Evolutionary conservation across 1,284 basidiomycete genomes (phyloP), one percentile per base, ranked within the genome.

Genomic region (Rhodotorula sp.): DNA sequence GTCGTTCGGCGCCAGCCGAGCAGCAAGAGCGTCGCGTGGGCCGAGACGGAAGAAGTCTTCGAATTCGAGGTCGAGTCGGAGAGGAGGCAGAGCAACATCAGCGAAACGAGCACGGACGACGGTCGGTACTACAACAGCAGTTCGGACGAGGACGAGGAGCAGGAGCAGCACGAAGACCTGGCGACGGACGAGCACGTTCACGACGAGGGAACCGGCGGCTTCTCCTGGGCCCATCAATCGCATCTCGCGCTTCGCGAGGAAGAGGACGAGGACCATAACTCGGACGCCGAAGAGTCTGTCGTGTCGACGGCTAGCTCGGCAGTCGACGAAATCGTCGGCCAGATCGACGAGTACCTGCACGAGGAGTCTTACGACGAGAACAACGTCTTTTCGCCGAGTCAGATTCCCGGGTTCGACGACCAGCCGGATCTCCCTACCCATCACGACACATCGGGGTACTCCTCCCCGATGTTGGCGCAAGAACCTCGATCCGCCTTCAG

Each of bases 1-100:
- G 49, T 63, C 3, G 55, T 76, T n/a, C 52, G 72, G 14, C 49
- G 72, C 1, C 70, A 76, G 64, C 66, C 75, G 55, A 71, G 65
- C 55, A 66, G 62, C 65, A 76, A 76, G 69, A 76, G 70, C 50
- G 75, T 76, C 28, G 72, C 73, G 12, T 76, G 75, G 75, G 75
- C 75, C 47, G 73, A 69, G 66, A 76, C 73, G 60, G 75, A 76
- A 54, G 73, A 76, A 57, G 75, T 76, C n/a, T 64, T 76, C 26
- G 75, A 75, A 64, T 76, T 72, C 28, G 75, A 76, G 54, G 71
- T 73, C 48, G 73, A 74, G 54, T 68, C 69, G 45, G 74, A 72
- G 52, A n/a, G 66, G 18, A 26, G 74, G 21, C n/a, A 72, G 47
- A 67, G 70, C 50, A 64, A 65, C 60, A 68, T 64, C 66, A 76